A percentile compares a stretch with the other conserved stretches of the same genome.
phyloP scores from a whole-genome alignment of 345 rosid species.

The Eucalyptus erythrocorys region DNA sequence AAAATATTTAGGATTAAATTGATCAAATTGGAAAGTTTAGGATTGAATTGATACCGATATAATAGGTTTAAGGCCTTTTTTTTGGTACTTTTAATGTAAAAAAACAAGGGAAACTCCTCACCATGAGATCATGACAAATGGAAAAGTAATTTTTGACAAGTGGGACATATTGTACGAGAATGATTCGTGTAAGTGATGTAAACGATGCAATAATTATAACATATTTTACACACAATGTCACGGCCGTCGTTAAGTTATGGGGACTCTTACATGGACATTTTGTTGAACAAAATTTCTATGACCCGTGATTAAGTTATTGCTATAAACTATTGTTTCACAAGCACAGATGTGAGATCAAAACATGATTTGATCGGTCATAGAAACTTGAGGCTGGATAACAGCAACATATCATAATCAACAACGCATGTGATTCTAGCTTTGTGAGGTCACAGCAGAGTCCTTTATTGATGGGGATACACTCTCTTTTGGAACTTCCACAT shows the following conservation, averaged over 20 bases:
- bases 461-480: not conserved
- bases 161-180: not conserved
- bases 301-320: not conserved
- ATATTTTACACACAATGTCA: not conserved
- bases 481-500: conserved; percentile 6
- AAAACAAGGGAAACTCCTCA: not conserved
- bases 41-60: accelerated
- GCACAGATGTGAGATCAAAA: not conserved
- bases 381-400: not conserved
- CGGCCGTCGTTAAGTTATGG: not conserved
- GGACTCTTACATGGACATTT: not conserved
- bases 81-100: accelerated
- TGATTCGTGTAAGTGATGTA: not conserved
- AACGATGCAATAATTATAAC: not conserved
- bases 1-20: no score
- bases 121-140: not conserved
- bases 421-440: not conserved
- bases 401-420: not conserved
- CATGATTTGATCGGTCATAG: not conserved
- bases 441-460: not conserved
- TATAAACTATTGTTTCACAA: not conserved
- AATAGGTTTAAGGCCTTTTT: no score
- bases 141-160: not conserved
- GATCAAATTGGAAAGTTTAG: no score
- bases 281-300: not conserved